Evolutionary conservation across 305 asterid species (phyloP).

Genomic region (Striga hermonthica): DNA sequence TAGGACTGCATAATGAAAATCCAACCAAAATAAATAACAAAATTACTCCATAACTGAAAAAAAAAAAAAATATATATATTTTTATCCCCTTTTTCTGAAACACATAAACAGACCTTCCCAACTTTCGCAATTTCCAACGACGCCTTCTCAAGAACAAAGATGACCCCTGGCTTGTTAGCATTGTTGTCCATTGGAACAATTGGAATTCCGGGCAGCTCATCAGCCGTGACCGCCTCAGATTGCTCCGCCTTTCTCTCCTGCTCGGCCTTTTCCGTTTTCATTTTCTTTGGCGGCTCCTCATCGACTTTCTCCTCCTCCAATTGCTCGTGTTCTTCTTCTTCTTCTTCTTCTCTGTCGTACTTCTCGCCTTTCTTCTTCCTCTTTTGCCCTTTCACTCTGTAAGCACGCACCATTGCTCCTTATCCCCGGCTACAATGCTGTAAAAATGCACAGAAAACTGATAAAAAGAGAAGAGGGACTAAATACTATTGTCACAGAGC

Average conservation of each 20-base stretch:
- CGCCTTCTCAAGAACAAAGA: conserved; percentile 80
- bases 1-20: conserved; percentile 44
- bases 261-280: conserved; percentile 36
- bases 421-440: conserved; percentile 16
- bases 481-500: not conserved
- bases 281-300: conserved; percentile 41
- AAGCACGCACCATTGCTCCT: conserved; percentile 48
- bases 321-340: conserved; percentile 35
- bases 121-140: conserved; percentile 90
- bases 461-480: not conserved
- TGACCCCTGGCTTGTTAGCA: conserved; percentile 53
- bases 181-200: conserved; percentile 36
- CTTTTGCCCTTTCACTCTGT: conserved; percentile 75
- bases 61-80: not conserved
- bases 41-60: not conserved
- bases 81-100: not conserved
- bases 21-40: not conserved
- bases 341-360: conserved; percentile 52
- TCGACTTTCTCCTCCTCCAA: conserved; percentile 35
- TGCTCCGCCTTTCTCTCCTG: conserved; percentile 36
- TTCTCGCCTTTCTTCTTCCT: conserved; percentile 60
- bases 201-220: conserved; percentile 67
- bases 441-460: not conserved
- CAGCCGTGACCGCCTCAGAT: conserved; percentile 32
- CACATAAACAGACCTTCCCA: conserved; percentile 63